Base-by-base conservation (phyloP, 1,284 basidiomycete species). In the Cystobasidium sp. region DNA sequence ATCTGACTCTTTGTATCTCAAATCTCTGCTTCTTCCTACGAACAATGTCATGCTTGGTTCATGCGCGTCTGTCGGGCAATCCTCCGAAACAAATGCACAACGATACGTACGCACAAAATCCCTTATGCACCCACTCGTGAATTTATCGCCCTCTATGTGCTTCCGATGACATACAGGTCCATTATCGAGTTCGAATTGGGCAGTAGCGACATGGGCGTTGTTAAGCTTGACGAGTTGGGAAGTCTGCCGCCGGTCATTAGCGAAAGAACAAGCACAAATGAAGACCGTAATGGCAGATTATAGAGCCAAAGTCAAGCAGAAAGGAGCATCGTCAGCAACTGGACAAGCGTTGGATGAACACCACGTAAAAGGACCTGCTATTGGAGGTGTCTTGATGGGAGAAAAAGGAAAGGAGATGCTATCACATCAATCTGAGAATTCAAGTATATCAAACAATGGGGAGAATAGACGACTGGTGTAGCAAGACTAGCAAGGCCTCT, bases 101-200 rank as follows among this genome's bases (percentile, higher is more conserved):
- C 10, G 53, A 20, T 55, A 4, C 53, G 47, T 31, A 31, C 31
- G 31, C 31, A 31, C 31, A 5, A 5, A 31, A 31, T 2, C 31
- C 31, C 31, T 31, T 31, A 31, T 31, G 31, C 31, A 31, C 31
- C 31, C 31, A 31, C 31, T 31, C 31, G 31, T 31, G 31, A 1
- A 31, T 31, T 1, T 31, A 31, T 31, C 31, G 31, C 31, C 31
- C 5, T 31, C 31, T 1, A 31, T 31, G 31, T 31, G 37, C 14
- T 37, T 14, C 41, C 20, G 20, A 39, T 16, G 9, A 22, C 12
- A 31, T 55, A 22, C 51, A 76, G 75, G 71, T 47, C 62, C 66
- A 31, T n/a, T 68, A 24, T 65, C 75, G 18, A 66, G 71, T 31
- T 66, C 71, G 12, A 76, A 76, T 41, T 76, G 75, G 75, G 75